Percentiles rank a stretch among this genome's conserved stretches.
phyloP scores from a whole-genome alignment of 2,329 filamentous ascomycete genomes.

The Paraphaeosphaeria minitans region DNA sequence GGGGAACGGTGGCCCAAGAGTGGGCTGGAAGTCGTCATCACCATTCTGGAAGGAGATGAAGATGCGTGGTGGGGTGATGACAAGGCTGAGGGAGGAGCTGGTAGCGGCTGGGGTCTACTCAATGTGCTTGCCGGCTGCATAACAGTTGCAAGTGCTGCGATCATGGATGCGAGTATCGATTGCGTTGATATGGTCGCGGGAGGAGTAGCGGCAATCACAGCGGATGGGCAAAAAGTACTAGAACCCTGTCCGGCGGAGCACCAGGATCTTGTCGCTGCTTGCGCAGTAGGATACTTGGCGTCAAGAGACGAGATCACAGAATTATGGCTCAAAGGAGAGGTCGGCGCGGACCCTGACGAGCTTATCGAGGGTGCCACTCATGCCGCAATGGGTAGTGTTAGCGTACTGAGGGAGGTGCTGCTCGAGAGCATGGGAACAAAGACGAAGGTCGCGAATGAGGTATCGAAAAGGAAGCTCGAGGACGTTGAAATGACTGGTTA shows the following conservation, averaged over 20 bases:
- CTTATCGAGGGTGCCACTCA: constrained; percentile 68
- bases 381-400: constrained; percentile 63
- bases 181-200: constrained; percentile 89
- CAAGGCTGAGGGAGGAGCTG: constrained; percentile 52
- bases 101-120: constrained; percentile 83
- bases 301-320: constrained; percentile 90
- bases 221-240: constrained; percentile 62
- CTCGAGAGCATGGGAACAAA: constrained; percentile 54
- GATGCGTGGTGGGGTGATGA: constrained; percentile 68
- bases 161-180: constrained; percentile 94
- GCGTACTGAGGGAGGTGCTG: constrained; percentile 65
- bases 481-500: constrained; percentile 44
- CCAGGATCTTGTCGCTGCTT: constrained; percentile 75
- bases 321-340: constrained; percentile 86
- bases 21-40: constrained; percentile 92
- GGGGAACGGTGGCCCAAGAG: constrained; percentile 98
- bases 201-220: constrained; percentile 82
- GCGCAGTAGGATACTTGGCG: constrained; percentile 88
- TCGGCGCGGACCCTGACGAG: constrained; percentile 54
- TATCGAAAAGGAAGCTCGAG: constrained; percentile 26
- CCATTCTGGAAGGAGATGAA: constrained; percentile 91
- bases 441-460: constrained; percentile 31
- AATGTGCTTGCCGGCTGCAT: constrained; percentile 90
- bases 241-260: constrained; percentile 87
- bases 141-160: constrained; percentile 88